Percentiles rank a stretch among this genome's conserved stretches.
Conservation (phyloP, 371 early-diverging fungal species). For the Basidiobolus heterosporus region DNA sequence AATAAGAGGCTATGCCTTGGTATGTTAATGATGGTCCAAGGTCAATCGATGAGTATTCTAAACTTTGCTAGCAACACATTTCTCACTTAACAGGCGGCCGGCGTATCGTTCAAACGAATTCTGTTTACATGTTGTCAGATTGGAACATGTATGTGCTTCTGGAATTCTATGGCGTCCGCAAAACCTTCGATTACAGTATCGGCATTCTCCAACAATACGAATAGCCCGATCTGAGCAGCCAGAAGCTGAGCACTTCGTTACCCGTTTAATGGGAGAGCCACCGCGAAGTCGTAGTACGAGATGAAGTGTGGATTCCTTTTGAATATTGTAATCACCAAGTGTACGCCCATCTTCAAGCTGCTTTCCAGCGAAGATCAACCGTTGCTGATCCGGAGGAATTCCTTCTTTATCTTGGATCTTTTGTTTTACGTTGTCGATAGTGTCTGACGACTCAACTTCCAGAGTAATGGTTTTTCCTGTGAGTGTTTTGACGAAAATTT, state of each 20-base stretch:
- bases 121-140: constrained; percentile 33
- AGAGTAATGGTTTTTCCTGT: constrained; percentile 97
- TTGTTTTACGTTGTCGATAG: constrained; percentile 88
- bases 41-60: too few relatives aligned
- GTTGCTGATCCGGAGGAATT: constrained; percentile 99
- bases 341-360: constrained; percentile 97
- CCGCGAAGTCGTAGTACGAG: constrained; percentile 95
- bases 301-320: constrained; percentile 95
- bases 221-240: constrained; percentile 20
- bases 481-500: constrained; percentile 95
- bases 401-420: constrained; percentile 99
- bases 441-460: constrained; percentile 90
- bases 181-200: constrained; percentile 24
- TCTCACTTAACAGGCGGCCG: constrained; percentile 32
- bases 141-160: constrained; percentile 45
- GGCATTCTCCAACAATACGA: constrained; percentile 28
- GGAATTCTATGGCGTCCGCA: constrained; percentile 47
- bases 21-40: too few relatives aligned
- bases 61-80: constrained; percentile 14
- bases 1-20: too few relatives aligned
- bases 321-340: constrained; percentile 77
- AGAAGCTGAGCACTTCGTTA: constrained; percentile 73
- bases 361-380: constrained; percentile 99
- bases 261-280: constrained; percentile 34
- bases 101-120: constrained; percentile 29